A percentile compares a stretch with the other conserved stretches of the same genome.
phyloP scores from a whole-genome alignment of 352 stramenopile species.

The Globisporangium spiculum region DNA sequence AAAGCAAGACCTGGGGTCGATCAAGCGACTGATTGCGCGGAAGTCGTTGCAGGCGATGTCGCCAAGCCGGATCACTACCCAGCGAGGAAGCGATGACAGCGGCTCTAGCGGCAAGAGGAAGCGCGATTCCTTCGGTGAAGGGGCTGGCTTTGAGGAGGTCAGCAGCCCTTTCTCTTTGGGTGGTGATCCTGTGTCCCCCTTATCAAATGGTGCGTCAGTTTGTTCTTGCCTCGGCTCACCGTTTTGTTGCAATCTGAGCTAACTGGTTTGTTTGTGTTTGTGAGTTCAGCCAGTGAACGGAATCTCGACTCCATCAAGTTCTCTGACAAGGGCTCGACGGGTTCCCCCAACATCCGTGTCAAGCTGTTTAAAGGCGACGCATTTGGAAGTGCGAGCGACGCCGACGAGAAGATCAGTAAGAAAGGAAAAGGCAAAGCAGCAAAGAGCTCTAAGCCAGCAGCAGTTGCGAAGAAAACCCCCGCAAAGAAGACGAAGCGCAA shows the following conservation, averaged over 20 bases:
- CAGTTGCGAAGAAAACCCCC: slow-evolving; percentile 6
- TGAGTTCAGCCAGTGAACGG: slow-evolving; percentile 49
- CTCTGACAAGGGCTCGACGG: slow-evolving; percentile 36
- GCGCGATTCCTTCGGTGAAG: slow-evolving; percentile 27
- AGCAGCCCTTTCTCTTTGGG: slow-evolving; percentile 61
- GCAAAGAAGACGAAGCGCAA: slow-evolving; percentile 31
- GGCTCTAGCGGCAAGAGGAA: slow-evolving; percentile 19
- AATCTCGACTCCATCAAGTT: slow-evolving; percentile 59
- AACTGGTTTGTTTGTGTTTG: not conserved
- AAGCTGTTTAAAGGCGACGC: slow-evolving; percentile 45
- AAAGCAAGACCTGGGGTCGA: slow-evolving; percentile 20
- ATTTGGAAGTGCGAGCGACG: slow-evolving; percentile 20
- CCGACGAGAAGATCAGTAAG: slow-evolving; percentile 24
- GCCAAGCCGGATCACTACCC: slow-evolving; percentile 3
- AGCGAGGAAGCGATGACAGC: not conserved
- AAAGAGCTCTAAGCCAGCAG: not conserved
- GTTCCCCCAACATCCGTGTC: slow-evolving; percentile 51
- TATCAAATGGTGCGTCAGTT: slow-evolving; percentile 54
- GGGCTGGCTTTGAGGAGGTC: slow-evolving; percentile 34
- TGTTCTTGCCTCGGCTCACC: not conserved
- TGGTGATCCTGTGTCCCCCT: slow-evolving; percentile 52
- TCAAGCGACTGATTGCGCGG: slow-evolving; percentile 14
- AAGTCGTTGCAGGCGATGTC: slow-evolving; percentile 16
- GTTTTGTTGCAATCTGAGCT: not conserved
- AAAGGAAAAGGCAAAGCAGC: slow-evolving; percentile 5